phyloP scores from a whole-genome alignment of 768 basidiomycete genomes.

The Tylopilus plumbeoviolaceoides region DNA sequence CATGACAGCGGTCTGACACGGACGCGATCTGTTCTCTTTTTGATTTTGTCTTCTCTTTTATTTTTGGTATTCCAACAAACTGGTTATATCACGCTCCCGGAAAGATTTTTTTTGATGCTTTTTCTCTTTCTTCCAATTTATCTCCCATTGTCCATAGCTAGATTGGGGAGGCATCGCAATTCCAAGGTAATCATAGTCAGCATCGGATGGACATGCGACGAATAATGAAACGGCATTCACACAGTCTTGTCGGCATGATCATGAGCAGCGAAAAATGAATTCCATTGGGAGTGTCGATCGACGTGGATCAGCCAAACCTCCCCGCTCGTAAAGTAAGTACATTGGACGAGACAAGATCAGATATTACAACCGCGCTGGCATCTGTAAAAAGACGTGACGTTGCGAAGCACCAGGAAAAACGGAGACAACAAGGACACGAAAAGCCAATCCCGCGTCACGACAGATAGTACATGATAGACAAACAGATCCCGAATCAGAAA shows the following conservation, averaged over 20 bases:
- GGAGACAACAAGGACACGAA: not conserved
- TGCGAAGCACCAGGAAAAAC: not conserved
- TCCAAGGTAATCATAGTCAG: conserved; percentile 2
- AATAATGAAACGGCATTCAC: conserved; percentile 3
- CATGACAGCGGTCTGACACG: not conserved
- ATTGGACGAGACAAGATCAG: not conserved
- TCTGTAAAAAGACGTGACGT: not conserved
- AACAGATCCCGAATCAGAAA: conserved; percentile 41
- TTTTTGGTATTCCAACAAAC: not conserved
- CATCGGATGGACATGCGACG: conserved; percentile 1
- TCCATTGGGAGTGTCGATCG: not conserved
- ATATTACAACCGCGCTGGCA: not conserved
- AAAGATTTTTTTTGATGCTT: conserved; percentile 1
- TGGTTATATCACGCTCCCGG: not conserved
- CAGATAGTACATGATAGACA: conserved; percentile 5
- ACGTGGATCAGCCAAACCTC: conserved; percentile 3
- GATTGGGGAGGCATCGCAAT: conserved; percentile 2
- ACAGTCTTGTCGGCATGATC: not conserved
- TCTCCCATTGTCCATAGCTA: not conserved
- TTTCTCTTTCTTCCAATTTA: not conserved
- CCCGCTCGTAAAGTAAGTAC: conserved; percentile 6
- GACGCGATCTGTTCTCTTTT: not conserved
- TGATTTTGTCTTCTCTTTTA: not conserved
- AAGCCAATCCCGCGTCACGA: not conserved
- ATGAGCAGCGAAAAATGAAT: not conserved